Evolutionary conservation across 2,329 filamentous ascomycete genomes (phyloP).

Genomic region (Trichoderma gracile): DNA sequence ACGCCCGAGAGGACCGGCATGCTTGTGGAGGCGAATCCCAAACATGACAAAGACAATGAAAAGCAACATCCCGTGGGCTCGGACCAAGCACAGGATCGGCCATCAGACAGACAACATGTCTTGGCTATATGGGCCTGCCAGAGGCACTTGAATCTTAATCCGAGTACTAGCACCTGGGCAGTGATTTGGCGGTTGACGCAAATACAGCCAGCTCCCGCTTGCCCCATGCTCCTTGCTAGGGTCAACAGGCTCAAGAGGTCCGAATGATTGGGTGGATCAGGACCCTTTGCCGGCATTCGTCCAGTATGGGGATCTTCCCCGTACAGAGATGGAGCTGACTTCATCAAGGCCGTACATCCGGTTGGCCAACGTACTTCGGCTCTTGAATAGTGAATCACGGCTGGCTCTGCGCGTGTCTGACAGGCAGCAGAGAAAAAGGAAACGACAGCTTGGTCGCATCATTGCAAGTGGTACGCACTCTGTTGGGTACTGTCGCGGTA

Average conservation of each 20-base stretch:
- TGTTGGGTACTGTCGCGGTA: background rate
- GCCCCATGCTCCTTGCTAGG: slow-evolving; percentile 5
- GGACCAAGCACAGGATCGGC: slow-evolving; percentile 21
- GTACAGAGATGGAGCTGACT: slow-evolving; percentile 11
- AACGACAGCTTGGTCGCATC: slow-evolving; percentile 18
- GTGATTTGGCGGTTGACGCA: background rate
- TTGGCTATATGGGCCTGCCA: slow-evolving; percentile 6
- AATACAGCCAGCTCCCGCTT: background rate
- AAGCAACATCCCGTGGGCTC: slow-evolving; percentile 10
- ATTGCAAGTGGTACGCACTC: background rate
- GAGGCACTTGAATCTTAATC: background rate
- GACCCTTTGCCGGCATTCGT: background rate
- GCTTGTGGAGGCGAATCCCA: background rate
- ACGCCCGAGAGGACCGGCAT: background rate
- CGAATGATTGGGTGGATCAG: background rate
- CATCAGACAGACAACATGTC: slow-evolving; percentile 21
- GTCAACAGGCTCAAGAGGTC: background rate
- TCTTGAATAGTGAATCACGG: slow-evolving; percentile 15
- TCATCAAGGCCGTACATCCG: background rate
- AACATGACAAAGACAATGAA: slow-evolving; percentile 1
- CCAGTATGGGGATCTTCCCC: background rate
- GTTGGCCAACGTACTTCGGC: slow-evolving; percentile 14
- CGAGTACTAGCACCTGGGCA: background rate
- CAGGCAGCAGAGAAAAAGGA: slow-evolving; percentile 4
- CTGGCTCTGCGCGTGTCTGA: slow-evolving; percentile 26